Percentiles rank a stretch among this genome's conserved stretches.
Evolutionary conservation across 768 basidiomycete species (phyloP).

Genomic region (Exidia glandulosa): DNA sequence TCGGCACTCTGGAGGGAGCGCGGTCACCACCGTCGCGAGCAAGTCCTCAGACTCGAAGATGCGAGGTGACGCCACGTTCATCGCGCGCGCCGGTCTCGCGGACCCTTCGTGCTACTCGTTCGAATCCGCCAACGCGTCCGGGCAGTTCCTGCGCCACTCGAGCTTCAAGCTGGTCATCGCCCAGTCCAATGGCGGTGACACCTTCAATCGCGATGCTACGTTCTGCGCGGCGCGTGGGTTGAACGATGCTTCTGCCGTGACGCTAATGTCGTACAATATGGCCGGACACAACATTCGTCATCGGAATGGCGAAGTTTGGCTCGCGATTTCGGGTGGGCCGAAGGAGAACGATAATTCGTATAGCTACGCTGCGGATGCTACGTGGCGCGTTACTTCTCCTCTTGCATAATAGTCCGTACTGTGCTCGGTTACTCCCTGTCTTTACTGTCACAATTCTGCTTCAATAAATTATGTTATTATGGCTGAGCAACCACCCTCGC

Average conservation of each 20-base stretch:
- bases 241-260: neutral
- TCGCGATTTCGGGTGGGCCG: neutral
- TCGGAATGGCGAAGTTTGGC: neutral
- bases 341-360: neutral
- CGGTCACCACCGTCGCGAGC: neutral
- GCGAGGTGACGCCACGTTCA: neutral
- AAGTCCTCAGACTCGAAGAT: neutral
- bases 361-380: neutral
- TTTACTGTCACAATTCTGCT: no score
- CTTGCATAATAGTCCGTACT: neutral
- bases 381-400: neutral
- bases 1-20: neutral
- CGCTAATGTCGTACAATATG: neutral
- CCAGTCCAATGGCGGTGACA: neutral
- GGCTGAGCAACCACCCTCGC: no score
- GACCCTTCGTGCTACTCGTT: neutral
- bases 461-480: no score
- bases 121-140: neutral
- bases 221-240: neutral
- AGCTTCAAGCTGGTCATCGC: neutral
- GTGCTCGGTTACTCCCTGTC: no score
- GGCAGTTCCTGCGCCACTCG: neutral
- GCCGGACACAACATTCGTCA: neutral
- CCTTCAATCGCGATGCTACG: neutral
- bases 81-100: neutral